Evolutionary conservation across 139 green algal species (phyloP), one percentile per base, ranked within the genome.

Genomic region (Coelastrella sp.): DNA sequence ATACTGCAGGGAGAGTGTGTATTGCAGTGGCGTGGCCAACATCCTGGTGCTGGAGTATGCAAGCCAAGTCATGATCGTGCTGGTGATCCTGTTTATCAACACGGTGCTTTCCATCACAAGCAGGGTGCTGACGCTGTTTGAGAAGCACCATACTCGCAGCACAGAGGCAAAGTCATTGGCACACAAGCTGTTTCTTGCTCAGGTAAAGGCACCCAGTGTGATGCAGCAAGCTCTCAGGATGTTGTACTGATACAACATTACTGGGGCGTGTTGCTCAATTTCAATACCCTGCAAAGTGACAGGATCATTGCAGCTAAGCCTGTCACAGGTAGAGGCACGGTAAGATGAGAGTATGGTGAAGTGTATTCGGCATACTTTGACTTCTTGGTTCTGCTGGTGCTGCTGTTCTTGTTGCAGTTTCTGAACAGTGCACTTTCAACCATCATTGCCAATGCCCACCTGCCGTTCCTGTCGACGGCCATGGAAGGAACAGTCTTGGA

Each of bases 71-170:
- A 68, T 93, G 20, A 78, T 90, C n/a, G 91, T 94, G 22, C 22
- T 93, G 35, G 80, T 78, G 17, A 94, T 95, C 83, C 70, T 95
- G 27, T 5, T 91, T 3, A 90, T 94, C 78, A 95, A 95, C 92
- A 63, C 79, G 4, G n/a, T 90, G 60, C 49, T 88, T 22, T 27
- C 84, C 19, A 70, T 56, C 66, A 89, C 89, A 82, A 94, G 93
- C 73, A 61, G 78, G 20, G 79, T 75, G 68, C 78, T 95, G 22
- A 93, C 91, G 0, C 10, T n/a, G 24, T 89, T 92, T 78, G 93
- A 95, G 80, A 93, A 92, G 89, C 94, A 96, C 88, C 93, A 95
- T 86, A 96, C 93, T 6, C 89, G 89, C 88, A 96, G 82, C 78
- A 49, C 15, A 0, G 92, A 95, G 91, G 89, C 87, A 49, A 86